Percentiles rank a stretch among this genome's conserved stretches.
Evolutionary conservation across 352 stramenopile genomes (phyloP).

Genomic region (Phytopythium montanum): DNA sequence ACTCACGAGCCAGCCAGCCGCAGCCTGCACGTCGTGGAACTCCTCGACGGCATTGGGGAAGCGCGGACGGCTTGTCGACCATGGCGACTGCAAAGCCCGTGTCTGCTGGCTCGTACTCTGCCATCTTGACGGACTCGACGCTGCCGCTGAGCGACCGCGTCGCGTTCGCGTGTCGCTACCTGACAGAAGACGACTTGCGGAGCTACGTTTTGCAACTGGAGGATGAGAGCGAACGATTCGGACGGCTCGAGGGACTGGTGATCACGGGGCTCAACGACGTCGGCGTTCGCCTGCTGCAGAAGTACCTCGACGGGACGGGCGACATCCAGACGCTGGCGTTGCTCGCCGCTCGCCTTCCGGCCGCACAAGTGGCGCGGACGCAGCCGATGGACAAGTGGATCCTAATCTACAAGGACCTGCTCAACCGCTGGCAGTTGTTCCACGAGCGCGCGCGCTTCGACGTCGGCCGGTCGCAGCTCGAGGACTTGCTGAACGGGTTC

Average conservation of each 20-base stretch:
- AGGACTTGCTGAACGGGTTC: conserved; percentile 83
- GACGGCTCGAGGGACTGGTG: conserved; percentile 89
- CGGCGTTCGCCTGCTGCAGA: conserved; percentile 87
- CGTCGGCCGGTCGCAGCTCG: conserved; percentile 86
- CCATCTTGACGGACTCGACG: conserved; percentile 84
- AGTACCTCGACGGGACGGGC: conserved; percentile 86
- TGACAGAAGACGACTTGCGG: conserved; percentile 79
- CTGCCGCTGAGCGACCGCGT: conserved; percentile 88
- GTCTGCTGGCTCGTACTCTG: conserved; percentile 44
- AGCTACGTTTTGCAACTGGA: conserved; percentile 78
- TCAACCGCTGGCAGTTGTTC: conserved; percentile 95
- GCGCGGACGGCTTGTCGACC: conserved; percentile 46
- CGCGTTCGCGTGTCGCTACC: conserved; percentile 90
- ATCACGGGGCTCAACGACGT: conserved; percentile 84
- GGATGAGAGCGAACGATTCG: conserved; percentile 74
- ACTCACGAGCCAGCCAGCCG: conserved; percentile 18
- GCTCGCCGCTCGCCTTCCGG: conserved; percentile 62
- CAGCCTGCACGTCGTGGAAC: conserved; percentile 28
- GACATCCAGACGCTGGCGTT: conserved; percentile 93
- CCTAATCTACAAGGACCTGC: conserved; percentile 86
- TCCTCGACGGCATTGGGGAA: conserved; percentile 54
- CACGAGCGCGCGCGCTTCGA: conserved; percentile 91
- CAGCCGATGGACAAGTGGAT: conserved; percentile 85
- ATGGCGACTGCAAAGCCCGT: conserved; percentile 25
- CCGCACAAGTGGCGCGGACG: conserved; percentile 50